Conservation (phyloP, 495 filamentous ascomycete genomes). For the Xylaria longipes region DNA sequence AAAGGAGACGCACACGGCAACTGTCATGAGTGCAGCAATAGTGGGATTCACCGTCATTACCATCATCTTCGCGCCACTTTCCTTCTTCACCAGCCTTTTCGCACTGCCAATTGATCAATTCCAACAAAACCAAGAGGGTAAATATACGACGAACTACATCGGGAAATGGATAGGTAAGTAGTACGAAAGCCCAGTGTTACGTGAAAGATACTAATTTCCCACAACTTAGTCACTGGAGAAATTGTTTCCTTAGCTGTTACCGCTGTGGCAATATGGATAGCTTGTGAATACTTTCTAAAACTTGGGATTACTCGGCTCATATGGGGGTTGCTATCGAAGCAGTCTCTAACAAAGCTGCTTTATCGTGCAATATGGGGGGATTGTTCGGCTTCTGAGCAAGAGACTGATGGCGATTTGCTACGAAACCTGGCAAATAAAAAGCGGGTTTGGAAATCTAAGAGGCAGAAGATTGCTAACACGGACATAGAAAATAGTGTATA, state of each 20-base stretch:
- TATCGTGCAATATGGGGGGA: too few relatives aligned
- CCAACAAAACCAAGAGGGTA: not conserved
- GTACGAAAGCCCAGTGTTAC: not conserved
- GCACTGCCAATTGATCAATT: constrained; percentile 9
- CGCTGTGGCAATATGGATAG: constrained; percentile 7
- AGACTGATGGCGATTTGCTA: too few relatives aligned
- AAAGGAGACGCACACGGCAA: constrained; percentile 7
- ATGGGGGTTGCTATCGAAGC: too few relatives aligned
- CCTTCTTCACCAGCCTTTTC: constrained; percentile 6
- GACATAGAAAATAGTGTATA: too few relatives aligned
- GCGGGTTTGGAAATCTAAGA: too few relatives aligned
- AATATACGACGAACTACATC: not conserved
- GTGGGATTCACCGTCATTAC: constrained; percentile 14
- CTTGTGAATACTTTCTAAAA: constrained; percentile 4
- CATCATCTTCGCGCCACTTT: constrained; percentile 2
- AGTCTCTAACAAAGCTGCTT: too few relatives aligned
- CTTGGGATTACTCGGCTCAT: not conserved
- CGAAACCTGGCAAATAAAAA: too few relatives aligned
- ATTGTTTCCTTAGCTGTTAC: constrained; percentile 1
- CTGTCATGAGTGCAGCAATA: constrained; percentile 1
- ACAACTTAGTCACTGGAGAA: not conserved
- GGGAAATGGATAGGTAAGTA: constrained; percentile 9
- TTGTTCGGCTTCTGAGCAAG: too few relatives aligned
- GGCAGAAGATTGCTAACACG: too few relatives aligned
- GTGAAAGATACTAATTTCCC: not conserved